Percentiles rank a stretch among this genome's conserved stretches.
These are phyloP conservation scores for Begonia masoniana DNA, from an alignment of 306 rosid species.

Conservation along the genomic window DNA sequence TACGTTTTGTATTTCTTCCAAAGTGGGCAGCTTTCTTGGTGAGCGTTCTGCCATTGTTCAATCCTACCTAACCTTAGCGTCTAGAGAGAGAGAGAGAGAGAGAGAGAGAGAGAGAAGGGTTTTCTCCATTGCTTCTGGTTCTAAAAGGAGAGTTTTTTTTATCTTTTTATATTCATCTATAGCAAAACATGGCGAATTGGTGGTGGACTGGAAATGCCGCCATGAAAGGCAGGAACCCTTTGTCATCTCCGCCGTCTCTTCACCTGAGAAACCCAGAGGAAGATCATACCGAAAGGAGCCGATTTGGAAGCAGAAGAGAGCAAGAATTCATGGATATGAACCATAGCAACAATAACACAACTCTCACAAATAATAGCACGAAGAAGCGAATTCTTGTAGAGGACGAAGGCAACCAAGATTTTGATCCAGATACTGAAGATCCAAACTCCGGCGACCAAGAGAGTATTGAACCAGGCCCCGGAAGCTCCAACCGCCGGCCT, in stretches of 20 bases:
- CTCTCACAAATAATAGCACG: conserved; percentile 18
- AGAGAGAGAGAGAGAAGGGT: no score
- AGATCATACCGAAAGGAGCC: conserved; percentile 8
- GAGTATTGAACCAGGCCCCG: conserved; percentile 19
- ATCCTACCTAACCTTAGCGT: neutral
- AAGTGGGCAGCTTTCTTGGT: neutral
- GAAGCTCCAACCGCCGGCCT: conserved; percentile 41
- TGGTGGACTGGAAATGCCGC: conserved; percentile 76
- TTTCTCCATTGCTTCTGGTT: no score
- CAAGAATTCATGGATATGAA: conserved; percentile 27
- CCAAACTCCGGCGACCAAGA: conserved; percentile 21
- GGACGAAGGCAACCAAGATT: conserved; percentile 28
- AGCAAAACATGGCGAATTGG: conserved; percentile 42
- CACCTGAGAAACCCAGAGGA: conserved; percentile 35
- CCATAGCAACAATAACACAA: conserved; percentile 13
- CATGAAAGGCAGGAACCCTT: conserved; percentile 32
- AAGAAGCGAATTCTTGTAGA: conserved; percentile 13
- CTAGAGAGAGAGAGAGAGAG: no score
- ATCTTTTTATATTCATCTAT: no score
- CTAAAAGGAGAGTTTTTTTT: no score
- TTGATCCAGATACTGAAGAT: conserved; percentile 14
- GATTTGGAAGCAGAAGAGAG: conserved; percentile 20
- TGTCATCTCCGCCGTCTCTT: conserved; percentile 42
- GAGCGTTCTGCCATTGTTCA: neutral
- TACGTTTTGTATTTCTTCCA: neutral